phyloP scores from a whole-genome alignment of 169 alveolate genomes.

The Cryptosporidium viatorum region DNA sequence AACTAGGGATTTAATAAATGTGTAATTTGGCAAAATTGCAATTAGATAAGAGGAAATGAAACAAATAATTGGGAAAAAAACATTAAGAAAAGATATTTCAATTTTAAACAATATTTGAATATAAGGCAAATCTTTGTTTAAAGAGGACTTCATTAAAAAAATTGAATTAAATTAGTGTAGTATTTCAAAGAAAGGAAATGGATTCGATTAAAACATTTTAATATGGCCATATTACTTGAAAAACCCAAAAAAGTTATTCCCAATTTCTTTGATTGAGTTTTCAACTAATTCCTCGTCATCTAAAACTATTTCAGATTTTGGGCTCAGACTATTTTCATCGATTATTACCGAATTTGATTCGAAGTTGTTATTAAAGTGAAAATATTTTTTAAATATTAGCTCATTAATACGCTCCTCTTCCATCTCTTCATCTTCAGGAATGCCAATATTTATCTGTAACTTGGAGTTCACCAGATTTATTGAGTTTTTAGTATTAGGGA shows the following conservation, averaged over 20 bases:
- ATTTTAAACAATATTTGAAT: not conserved
- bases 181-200: not conserved
- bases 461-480: not conserved
- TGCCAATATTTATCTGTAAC: conserved; percentile 30
- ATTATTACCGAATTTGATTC: conserved; percentile 15
- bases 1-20: too few species aligned
- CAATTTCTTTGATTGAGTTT: conserved; percentile 45
- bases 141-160: not conserved
- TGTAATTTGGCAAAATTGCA: too few species aligned
- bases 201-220: not conserved
- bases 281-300: conserved; percentile 4
- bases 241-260: conserved; percentile 57
- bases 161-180: not conserved
- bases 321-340: conserved; percentile 45
- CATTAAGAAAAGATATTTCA: not conserved
- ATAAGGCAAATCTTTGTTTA: not conserved
- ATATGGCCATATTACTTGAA: conserved; percentile 16
- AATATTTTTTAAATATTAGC: not conserved
- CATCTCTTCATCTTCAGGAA: conserved; percentile 71
- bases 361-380: not conserved
- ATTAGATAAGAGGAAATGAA: not conserved
- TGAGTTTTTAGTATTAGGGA: not conserved
- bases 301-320: conserved; percentile 64
- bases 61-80: too few species aligned
- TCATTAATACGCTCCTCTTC: conserved; percentile 35